Evolutionary conservation across 1,139 yeast species (phyloP).

Genomic region (Yamadazyma conglobata): DNA sequence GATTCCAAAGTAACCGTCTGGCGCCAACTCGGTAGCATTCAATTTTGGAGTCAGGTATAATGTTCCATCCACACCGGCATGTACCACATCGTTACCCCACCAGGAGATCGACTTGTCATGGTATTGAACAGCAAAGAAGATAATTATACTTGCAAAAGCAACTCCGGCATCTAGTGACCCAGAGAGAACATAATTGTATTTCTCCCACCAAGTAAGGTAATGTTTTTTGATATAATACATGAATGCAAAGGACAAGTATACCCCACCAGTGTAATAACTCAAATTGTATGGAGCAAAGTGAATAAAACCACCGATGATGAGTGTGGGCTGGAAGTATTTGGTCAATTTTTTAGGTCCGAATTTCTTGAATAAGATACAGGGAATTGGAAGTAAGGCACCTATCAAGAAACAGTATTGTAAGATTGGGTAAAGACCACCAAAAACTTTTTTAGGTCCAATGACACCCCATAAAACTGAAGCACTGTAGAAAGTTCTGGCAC

Average conservation of each 20-base stretch:
- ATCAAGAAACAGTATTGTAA: constrained; percentile 52
- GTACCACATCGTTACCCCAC: constrained; percentile 58
- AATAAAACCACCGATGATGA: constrained; percentile 37
- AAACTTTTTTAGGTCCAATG: constrained; percentile 6
- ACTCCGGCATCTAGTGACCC: constrained; percentile 52
- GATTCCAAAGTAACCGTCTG: constrained; percentile 10
- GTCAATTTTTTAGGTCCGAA: constrained; percentile 29
- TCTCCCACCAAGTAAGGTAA: constrained; percentile 54
- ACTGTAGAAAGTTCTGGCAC: constrained; percentile 4
- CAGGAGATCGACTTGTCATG: constrained; percentile 38
- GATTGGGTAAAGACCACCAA: constrained; percentile 36
- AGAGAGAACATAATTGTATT: constrained; percentile 53
- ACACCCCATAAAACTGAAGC: constrained; percentile 8
- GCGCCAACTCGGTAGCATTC: constrained; percentile 7
- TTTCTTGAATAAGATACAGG: constrained; percentile 38
- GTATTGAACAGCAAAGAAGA: constrained; percentile 54
- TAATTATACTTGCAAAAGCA: constrained; percentile 48
- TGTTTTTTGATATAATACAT: constrained; percentile 45
- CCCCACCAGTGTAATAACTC: constrained; percentile 43
- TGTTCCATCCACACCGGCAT: constrained; percentile 23
- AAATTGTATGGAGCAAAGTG: constrained; percentile 50
- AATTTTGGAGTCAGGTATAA: constrained; percentile 1
- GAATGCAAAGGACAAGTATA: constrained; percentile 39
- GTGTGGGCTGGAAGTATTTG: constrained; percentile 42
- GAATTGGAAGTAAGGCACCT: constrained; percentile 46